Evolutionary conservation across 495 filamentous ascomycete species (phyloP).

Genomic region (Neurospora sublineolata): DNA sequence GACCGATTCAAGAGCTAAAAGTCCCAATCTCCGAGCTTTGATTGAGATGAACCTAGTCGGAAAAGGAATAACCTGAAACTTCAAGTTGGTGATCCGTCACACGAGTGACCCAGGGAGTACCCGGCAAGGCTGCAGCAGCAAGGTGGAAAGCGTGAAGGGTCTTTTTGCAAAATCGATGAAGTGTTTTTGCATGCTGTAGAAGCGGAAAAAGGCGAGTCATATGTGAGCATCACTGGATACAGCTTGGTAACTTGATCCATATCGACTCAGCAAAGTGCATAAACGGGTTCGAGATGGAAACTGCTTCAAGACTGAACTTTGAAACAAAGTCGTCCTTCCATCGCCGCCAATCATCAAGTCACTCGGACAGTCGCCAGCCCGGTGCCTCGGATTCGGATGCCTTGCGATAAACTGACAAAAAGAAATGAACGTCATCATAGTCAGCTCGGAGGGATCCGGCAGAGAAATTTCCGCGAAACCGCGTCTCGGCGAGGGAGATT

Average conservation of each 20-base stretch:
- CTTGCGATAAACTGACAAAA: background rate
- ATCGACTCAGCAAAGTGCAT: background rate
- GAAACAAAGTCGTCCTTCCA: background rate
- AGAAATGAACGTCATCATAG: background rate
- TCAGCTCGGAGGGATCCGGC: background rate
- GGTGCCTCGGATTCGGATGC: background rate
- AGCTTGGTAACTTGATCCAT: background rate
- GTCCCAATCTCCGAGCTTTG: background rate
- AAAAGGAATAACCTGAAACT: background rate
- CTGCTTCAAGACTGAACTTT: background rate
- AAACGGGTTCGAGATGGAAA: background rate
- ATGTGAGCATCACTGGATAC: background rate
- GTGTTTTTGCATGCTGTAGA: background rate
- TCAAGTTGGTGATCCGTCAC: background rate
- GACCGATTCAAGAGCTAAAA: background rate
- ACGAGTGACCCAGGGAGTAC: background rate
- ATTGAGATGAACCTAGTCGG: background rate
- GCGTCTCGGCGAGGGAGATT: background rate
- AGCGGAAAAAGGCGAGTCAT: background rate
- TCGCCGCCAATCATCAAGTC: background rate
- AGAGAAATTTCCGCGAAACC: background rate
- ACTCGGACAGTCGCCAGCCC: background rate
- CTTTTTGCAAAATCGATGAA: background rate
- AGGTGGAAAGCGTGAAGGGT: background rate
- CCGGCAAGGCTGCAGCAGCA: background rate